Evolutionary conservation across 345 rosid genomes (phyloP).

Genomic region (Camelina hispida): DNA sequence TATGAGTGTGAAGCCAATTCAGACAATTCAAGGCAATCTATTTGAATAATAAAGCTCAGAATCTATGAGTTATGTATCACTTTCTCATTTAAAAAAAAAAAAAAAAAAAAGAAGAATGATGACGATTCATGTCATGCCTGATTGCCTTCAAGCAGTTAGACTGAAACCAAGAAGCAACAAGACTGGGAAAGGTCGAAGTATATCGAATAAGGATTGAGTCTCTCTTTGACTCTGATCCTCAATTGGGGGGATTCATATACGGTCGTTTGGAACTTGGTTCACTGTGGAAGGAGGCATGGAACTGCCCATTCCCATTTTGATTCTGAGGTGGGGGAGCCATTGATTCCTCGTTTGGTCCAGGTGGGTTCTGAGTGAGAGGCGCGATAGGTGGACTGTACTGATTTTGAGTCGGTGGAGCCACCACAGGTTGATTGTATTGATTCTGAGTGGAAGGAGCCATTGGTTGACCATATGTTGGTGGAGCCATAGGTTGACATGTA

Average conservation of each 20-base stretch:
- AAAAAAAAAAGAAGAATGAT: slow-evolving; percentile 19
- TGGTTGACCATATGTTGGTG: slow-evolving; percentile 21
- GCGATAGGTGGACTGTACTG: slow-evolving; percentile 34
- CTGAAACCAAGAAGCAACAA: slow-evolving; percentile 45
- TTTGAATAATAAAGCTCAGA: background rate
- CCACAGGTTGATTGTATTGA: slow-evolving; percentile 21
- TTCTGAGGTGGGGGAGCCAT: slow-evolving; percentile 27
- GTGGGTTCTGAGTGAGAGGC: slow-evolving; percentile 31
- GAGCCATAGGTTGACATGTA: slow-evolving; percentile 22
- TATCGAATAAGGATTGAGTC: slow-evolving; percentile 56
- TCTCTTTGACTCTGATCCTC: slow-evolving; percentile 40
- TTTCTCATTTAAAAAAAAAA: slow-evolving; percentile 9
- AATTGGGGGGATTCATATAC: slow-evolving; percentile 35
- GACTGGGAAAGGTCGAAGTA: slow-evolving; percentile 45
- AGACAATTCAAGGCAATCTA: slow-evolving; percentile 21
- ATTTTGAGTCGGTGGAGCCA: slow-evolving; percentile 39
- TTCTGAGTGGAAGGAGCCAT: slow-evolving; percentile 35
- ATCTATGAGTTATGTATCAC: slow-evolving; percentile 1
- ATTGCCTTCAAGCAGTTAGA: slow-evolving; percentile 41
- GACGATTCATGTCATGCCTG: slow-evolving; percentile 14
- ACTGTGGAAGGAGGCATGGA: slow-evolving; percentile 30
- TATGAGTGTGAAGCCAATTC: slow-evolving; percentile 25
- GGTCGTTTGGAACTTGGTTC: slow-evolving; percentile 40
- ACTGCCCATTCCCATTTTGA: slow-evolving; percentile 29
- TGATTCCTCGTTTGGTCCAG: slow-evolving; percentile 31